A percentile compares a stretch with the other conserved stretches of the same genome.
These are phyloP conservation scores for Cyberlindnera xishuangbannaensis DNA, from an alignment of 805 yeast genomes.

Conservation along the genomic window DNA sequence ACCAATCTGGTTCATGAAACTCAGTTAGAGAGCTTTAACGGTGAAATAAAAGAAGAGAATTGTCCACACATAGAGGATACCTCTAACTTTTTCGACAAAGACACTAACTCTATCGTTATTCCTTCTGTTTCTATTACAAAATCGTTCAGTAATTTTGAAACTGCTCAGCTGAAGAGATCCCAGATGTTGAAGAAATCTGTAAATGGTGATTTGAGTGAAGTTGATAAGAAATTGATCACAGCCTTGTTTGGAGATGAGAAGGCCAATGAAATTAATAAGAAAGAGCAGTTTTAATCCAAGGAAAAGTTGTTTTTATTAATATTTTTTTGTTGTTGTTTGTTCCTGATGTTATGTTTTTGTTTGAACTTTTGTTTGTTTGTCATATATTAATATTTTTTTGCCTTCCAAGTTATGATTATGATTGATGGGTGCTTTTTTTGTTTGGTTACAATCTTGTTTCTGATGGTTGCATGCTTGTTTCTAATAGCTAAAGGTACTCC, in stretches of 20 bases:
- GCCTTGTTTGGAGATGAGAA: constrained; percentile 5
- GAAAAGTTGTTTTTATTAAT: background rate
- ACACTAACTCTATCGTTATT: constrained; percentile 22
- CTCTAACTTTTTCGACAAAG: constrained; percentile 19
- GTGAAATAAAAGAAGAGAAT: constrained; percentile 15
- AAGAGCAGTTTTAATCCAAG: background rate
- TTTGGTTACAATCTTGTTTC: too few relatives aligned
- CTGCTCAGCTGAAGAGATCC: constrained; percentile 19
- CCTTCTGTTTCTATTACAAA: constrained; percentile 21
- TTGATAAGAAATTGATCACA: constrained; percentile 18
- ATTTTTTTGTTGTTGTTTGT: too few relatives aligned
- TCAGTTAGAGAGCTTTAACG: constrained; percentile 24
- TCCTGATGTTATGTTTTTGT: too few relatives aligned
- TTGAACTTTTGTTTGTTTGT: too few relatives aligned
- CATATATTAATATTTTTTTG: too few relatives aligned
- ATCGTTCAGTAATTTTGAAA: constrained; percentile 20
- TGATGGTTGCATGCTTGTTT: too few relatives aligned
- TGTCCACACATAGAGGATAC: constrained; percentile 22
- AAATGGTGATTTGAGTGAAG: constrained; percentile 11
- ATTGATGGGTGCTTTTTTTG: too few relatives aligned
- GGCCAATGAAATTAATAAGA: background rate
- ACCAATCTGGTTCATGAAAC: constrained; percentile 23
- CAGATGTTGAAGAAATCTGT: constrained; percentile 11
- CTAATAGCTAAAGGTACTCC: too few relatives aligned
- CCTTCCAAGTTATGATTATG: too few relatives aligned